A percentile compares a stretch with the other conserved stretches of the same genome.
These are phyloP conservation scores for Trifolium subterraneum DNA, from an alignment of 306 rosid genomes.

Conservation along the genomic window DNA sequence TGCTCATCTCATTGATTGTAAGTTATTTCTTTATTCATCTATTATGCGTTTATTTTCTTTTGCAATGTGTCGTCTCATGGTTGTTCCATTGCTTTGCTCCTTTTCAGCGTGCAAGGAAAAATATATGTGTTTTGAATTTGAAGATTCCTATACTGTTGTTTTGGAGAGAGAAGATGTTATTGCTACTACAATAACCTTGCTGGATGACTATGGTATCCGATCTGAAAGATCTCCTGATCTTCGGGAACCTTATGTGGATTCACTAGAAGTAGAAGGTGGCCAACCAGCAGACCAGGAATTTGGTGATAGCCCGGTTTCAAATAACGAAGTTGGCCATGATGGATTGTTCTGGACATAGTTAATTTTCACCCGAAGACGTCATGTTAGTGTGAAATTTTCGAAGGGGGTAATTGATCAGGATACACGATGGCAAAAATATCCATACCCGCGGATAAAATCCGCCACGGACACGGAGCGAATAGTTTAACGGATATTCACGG, in stretches of 20 bases:
- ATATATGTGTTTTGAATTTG: constrained; percentile 82
- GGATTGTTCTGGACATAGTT: constrained; percentile 83
- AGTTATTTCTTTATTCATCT: constrained; percentile 44
- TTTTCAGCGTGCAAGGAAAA: constrained; percentile 80
- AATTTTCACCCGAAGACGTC: constrained; percentile 18
- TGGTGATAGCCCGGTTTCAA: constrained; percentile 76
- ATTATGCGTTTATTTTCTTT: constrained; percentile 6
- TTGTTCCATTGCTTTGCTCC: constrained; percentile 42
- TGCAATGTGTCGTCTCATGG: constrained; percentile 37
- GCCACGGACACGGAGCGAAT: no score
- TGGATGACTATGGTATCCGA: constrained; percentile 84
- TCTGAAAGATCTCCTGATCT: constrained; percentile 87
- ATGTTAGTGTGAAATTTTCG: constrained; percentile 16
- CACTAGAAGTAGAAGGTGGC: constrained; percentile 52
- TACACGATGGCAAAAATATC: no score
- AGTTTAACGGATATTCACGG: no score
- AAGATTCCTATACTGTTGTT: constrained; percentile 81
- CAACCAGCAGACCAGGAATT: constrained; percentile 51
- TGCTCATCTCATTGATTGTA: constrained; percentile 88
- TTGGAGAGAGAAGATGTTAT: constrained; percentile 74
- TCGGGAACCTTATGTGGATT: constrained; percentile 70
- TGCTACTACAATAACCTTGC: constrained; percentile 71
- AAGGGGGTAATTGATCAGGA: no score
- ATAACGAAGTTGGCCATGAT: constrained; percentile 74
- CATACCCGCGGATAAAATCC: no score